Evolutionary conservation across 2,329 filamentous ascomycete genomes (phyloP).

Genomic region (Colletotrichum chlorophyti): DNA sequence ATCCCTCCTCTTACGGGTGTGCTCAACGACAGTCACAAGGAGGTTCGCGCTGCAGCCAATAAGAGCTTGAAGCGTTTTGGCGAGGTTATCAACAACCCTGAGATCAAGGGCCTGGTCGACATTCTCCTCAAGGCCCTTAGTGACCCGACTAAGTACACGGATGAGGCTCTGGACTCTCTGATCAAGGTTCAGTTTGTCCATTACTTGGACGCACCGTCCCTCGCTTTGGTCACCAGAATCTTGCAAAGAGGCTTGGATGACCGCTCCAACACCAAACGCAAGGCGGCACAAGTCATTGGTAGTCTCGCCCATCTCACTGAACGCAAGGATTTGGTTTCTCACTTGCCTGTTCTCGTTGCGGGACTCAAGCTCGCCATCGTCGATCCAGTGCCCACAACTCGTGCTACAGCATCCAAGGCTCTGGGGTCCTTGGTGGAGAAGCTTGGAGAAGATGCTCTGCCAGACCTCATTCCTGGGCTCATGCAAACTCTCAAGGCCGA

Average conservation of each 20-base stretch:
- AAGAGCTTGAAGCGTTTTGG: conserved; percentile 97
- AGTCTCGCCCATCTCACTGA: conserved; percentile 97
- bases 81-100: conserved; percentile 97
- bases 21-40: conserved; percentile 97
- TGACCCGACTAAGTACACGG: conserved; percentile 96
- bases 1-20: conserved; percentile 95
- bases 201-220: conserved; percentile 95
- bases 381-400: conserved; percentile 94
- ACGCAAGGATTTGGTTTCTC: conserved; percentile 88
- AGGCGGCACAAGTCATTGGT: conserved; percentile 96
- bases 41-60: conserved; percentile 90
- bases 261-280: conserved; percentile 92
- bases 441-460: conserved; percentile 93
- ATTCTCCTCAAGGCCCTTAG: conserved; percentile 95
- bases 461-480: conserved; percentile 94
- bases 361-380: conserved; percentile 89
- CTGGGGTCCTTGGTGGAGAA: conserved; percentile 98
- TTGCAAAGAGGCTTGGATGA: conserved; percentile 91
- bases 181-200: conserved; percentile 99
- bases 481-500: conserved; percentile 99
- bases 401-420: conserved; percentile 94
- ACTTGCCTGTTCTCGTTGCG: conserved; percentile 90
- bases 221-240: conserved; percentile 94
- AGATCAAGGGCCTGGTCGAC: conserved; percentile 91
- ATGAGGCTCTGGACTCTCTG: conserved; percentile 89